Evolutionary conservation across 1,284 basidiomycete genomes (phyloP).

Genomic region (Leccinum fuscescens): DNA sequence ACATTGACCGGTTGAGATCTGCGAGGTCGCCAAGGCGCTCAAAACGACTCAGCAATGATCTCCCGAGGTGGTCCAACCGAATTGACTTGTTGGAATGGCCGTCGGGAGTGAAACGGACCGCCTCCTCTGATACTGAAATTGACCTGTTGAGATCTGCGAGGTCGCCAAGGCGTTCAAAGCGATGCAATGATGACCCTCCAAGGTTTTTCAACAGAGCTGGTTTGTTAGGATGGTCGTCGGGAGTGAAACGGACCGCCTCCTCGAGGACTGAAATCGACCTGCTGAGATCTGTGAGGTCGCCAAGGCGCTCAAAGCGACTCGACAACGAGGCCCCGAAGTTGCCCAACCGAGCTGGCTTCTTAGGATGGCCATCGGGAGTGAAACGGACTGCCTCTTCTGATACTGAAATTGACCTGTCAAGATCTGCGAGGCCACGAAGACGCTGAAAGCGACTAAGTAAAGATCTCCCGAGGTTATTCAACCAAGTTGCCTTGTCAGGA

Average conservation of each 20-base stretch:
- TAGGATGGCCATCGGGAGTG: not conserved
- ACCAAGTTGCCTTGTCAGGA: not conserved
- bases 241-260: not conserved
- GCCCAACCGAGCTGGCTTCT: not conserved
- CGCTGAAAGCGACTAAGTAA: not conserved
- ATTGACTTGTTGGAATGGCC: not conserved
- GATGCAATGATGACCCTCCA: not conserved
- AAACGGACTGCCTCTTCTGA: not conserved
- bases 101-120: not conserved
- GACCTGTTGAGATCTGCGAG: not conserved
- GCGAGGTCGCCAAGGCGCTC: not conserved
- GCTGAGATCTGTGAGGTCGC: not conserved
- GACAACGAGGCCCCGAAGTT: not conserved
- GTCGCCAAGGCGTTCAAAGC: not conserved
- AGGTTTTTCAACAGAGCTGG: not conserved
- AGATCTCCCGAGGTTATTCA: not conserved
- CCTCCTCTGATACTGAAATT: not conserved
- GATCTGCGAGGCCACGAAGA: not conserved
- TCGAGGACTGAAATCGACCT: not conserved
- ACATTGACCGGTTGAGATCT: not conserved
- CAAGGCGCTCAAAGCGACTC: not conserved
- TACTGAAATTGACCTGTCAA: not conserved
- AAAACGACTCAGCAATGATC: not conserved
- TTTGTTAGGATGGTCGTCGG: not conserved
- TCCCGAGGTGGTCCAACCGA: not conserved